A percentile compares a stretch with the other conserved stretches of the same genome.
Conservation (phyloP, 331 rosid genomes). For the Telfairia occidentalis region DNA sequence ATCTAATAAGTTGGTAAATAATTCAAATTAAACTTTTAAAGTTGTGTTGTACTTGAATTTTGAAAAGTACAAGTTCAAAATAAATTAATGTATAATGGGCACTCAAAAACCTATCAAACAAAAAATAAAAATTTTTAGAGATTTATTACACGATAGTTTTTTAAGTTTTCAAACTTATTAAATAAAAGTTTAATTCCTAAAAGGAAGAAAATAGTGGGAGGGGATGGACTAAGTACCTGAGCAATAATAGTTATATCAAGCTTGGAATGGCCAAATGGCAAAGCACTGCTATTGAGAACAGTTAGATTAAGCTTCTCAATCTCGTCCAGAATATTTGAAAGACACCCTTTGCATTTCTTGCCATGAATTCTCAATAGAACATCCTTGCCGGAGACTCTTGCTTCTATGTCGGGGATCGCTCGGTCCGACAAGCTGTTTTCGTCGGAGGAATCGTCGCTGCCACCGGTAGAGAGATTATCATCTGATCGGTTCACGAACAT, state of each 20-base stretch:
- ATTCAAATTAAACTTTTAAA: too few relatives aligned
- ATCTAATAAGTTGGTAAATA: too few relatives aligned
- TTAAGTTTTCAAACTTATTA: too few relatives aligned
- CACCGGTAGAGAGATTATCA: not conserved
- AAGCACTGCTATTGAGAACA: slow-evolving; percentile 27
- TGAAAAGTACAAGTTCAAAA: too few relatives aligned
- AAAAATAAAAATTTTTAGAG: not conserved
- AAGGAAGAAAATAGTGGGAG: not conserved
- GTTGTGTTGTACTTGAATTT: too few relatives aligned
- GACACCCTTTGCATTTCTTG: slow-evolving; percentile 31
- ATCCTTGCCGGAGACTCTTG: slow-evolving; percentile 48
- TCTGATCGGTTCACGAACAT: slow-evolving; percentile 20
- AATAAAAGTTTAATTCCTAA: too few relatives aligned
- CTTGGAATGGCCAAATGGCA: slow-evolving; percentile 40
- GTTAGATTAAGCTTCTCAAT: slow-evolving; percentile 44
- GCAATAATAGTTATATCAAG: slow-evolving; percentile 44
- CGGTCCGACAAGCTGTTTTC: slow-evolving; percentile 29
- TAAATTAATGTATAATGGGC: too few relatives aligned
- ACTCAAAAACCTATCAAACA: too few relatives aligned
- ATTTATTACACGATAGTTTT: too few relatives aligned
- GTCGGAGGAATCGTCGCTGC: slow-evolving; percentile 30
- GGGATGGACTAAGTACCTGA: slow-evolving; percentile 26
- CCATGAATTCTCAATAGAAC: slow-evolving; percentile 56
- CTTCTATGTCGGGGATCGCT: slow-evolving; percentile 42
- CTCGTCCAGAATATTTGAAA: slow-evolving; percentile 30